phyloP scores from a whole-genome alignment of 768 basidiomycete genomes.

The Lyophyllum semitale region DNA sequence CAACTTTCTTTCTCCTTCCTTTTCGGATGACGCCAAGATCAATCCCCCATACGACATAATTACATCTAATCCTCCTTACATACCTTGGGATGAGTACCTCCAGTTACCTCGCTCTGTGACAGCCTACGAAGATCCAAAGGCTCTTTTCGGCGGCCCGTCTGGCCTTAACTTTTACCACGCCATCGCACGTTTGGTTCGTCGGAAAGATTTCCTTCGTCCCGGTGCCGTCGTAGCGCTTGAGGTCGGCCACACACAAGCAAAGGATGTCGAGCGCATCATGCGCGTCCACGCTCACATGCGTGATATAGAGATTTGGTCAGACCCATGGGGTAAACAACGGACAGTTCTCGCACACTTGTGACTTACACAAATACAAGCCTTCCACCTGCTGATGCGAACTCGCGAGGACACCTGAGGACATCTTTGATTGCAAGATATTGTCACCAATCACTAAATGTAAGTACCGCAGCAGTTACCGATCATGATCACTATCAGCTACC shows the following conservation, averaged over 20 bases:
- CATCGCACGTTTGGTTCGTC: slow-evolving; percentile 63
- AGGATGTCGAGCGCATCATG: slow-evolving; percentile 61
- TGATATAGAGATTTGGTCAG: slow-evolving; percentile 69
- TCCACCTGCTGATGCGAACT: not conserved
- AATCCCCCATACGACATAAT: slow-evolving; percentile 69
- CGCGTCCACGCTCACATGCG: slow-evolving; percentile 43
- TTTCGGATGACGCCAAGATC: slow-evolving; percentile 35
- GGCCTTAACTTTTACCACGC: slow-evolving; percentile 67
- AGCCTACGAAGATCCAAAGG: slow-evolving; percentile 77
- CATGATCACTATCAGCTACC: not conserved
- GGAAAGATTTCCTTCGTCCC: slow-evolving; percentile 49
- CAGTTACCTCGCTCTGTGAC: slow-evolving; percentile 68
- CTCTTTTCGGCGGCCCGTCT: slow-evolving; percentile 75
- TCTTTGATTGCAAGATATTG: not conserved
- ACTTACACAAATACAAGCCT: not conserved
- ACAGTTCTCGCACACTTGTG: slow-evolving; percentile 56
- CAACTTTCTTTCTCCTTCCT: slow-evolving; percentile 47
- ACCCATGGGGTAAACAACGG: slow-evolving; percentile 78
- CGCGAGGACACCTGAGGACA: not conserved
- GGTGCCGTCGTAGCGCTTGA: slow-evolving; percentile 73
- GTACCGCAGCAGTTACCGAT: not conserved
- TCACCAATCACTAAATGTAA: not conserved
- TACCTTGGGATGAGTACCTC: slow-evolving; percentile 66
- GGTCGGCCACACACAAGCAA: slow-evolving; percentile 75
- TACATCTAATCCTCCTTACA: slow-evolving; percentile 88